Evolutionary conservation across 805 yeast species (phyloP), one percentile per base, ranked within the genome.

Genomic region (Kluyveromyces lactis): DNA sequence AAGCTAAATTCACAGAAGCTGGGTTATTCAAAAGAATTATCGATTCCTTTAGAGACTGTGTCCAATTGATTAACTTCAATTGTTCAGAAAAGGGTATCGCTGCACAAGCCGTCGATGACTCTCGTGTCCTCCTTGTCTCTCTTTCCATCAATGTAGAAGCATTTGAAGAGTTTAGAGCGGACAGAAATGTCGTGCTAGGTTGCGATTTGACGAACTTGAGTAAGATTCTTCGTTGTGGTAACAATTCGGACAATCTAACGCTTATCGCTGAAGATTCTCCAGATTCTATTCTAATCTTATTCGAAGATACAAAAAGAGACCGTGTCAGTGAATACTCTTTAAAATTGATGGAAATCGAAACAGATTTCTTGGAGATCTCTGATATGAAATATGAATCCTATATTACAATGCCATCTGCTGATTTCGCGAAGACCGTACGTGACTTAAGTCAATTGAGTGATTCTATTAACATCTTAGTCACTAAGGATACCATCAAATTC

Each of bases 71-170:
- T 70, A 92, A 92, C 73, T 86, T 92, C 72, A 92, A 87, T 69
- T 92, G 97, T 69, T 78, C 94, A n/a, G 92, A 85, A 62, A 75
- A 79, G 46, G 98, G 98, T 50, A 81, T 92, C 55, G 82, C 94
- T 9, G 90, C 94, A 17, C 97, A 92, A 70, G 97, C 98, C 19
- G 92, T 92, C 51, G 98, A 92, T 66, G 94, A 87, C 60, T 87
- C 98, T 19, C 86, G 97, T 72, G 96, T 92, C 43, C 75, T 89
- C 47, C 73, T 92, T 48, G 95, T 90, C 30, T 83, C 95, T 16
- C 70, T 92, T 47, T 76, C 85, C 52, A 81, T 92, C 50, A 95
- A 94, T 43, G 77, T 80, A 47, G 89, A 84, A 45, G 89, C 95
- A 10, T 92, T 92, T 69, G 72, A 77, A 44, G 90, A 83, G 51